Percentiles rank a stretch among this genome's conserved stretches.
phyloP scores from a whole-genome alignment of 768 basidiomycete species.

The Tulasnella calospora region DNA sequence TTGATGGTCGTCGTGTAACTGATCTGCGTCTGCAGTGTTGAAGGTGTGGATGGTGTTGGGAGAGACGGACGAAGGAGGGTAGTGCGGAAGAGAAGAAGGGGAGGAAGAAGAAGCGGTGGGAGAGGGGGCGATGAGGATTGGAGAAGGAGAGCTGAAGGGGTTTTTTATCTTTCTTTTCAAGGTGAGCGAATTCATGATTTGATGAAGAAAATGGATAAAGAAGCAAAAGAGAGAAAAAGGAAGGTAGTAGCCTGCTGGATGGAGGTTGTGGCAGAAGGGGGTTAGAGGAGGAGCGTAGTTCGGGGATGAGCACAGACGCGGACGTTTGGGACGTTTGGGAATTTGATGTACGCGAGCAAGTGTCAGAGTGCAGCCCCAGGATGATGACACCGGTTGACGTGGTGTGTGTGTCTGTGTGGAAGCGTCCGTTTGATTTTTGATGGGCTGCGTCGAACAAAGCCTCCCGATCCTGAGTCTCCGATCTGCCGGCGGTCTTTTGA shows the following conservation, averaged over 20 bases:
- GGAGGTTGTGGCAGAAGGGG: background rate
- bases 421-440: background rate
- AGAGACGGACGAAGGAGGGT: background rate
- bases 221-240: background rate
- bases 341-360: background rate
- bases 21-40: background rate
- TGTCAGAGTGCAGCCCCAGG: background rate
- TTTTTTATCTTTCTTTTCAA: conserved; percentile 11
- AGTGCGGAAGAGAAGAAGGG: background rate
- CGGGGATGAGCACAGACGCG: background rate
- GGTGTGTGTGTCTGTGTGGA: background rate
- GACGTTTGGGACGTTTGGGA: background rate
- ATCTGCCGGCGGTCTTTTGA: background rate
- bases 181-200: background rate
- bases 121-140: background rate
- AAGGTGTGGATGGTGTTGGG: conserved; percentile 10
- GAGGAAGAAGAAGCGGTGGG: background rate
- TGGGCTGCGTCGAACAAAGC: background rate
- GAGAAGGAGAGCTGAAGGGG: background rate
- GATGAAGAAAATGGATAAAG: background rate
- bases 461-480: background rate
- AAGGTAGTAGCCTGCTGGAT: background rate
- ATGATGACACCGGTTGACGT: background rate
- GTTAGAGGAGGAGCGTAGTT: background rate
- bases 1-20: background rate